Base-by-base conservation (phyloP, 75 land plant genomes). In the Sequoiadendron giganteum region DNA sequence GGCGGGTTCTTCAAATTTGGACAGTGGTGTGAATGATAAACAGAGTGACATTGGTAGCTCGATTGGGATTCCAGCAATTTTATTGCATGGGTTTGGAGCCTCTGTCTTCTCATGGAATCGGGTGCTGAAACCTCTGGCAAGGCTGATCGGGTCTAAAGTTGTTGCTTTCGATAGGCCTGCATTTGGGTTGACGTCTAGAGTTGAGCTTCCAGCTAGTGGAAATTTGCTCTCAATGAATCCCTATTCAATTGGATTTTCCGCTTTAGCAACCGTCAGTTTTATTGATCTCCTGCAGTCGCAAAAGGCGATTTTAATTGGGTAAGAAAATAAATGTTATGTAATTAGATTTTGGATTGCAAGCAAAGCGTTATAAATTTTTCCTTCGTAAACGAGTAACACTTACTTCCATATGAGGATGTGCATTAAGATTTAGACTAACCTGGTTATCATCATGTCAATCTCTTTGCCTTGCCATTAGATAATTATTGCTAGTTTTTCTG, bases 1-100 rank as follows among this genome's bases (percentile, higher is more conserved):
- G 11, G 89, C 10, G 15, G 54, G 38, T 48, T 9, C 49, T 18
- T 16, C 40, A 45, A 19, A 85, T 48, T 25, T 34, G 55, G 85
- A 84, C 30, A 86, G 49, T 45, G 47, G n/a, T 21, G 25, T 25
- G 6, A 32, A 47, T 86, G 5, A 25, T 42, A 40, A 21, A 47
- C 48, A 88, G 54, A 43, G 73, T 36, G 85, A 32, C 21, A 65
- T 65, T 65, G n/a, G 30, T 25, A 38, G 11, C 32, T 19, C 86
- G 6, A 42, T 90, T 77, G 92, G 90, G 52, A 11, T 93, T 85
- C 97, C 99, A 30, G 90, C 93, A 68, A 90, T 98, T 80, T 87
- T 96, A 3, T 78, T 98, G n/a, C 98, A 98, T 87, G 99, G 99
- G 2, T 98, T 98, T 93, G 98, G 99, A 49, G 99, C 99, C 30